Conservation (phyloP, 1,284 basidiomycete genomes). For the Inonotus hispidus region DNA sequence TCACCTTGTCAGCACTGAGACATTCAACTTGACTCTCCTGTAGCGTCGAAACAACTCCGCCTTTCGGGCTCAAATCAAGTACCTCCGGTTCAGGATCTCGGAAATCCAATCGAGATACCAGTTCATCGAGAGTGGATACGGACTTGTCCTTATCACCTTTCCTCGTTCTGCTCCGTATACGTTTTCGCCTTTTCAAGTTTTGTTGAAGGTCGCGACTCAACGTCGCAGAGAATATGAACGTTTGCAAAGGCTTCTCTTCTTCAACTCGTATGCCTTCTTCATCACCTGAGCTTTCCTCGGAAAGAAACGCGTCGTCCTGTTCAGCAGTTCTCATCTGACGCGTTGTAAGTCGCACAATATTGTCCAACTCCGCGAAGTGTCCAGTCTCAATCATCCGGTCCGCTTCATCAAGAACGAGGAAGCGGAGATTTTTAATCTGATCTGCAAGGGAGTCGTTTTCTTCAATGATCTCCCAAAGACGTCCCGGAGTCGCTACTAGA, state of each 20-base stretch:
- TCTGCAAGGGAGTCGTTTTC: conserved; percentile 73
- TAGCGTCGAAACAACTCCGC: conserved; percentile 79
- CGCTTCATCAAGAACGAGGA: conserved; percentile 96
- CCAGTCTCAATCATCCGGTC: conserved; percentile 98
- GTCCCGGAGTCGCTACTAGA: conserved; percentile 93
- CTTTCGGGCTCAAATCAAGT: conserved; percentile 86
- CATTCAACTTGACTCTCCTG: conserved; percentile 93
- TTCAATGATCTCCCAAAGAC: conserved; percentile 92
- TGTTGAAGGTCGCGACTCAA: conserved; percentile 91
- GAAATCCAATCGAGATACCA: conserved; percentile 89
- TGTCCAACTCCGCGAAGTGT: conserved; percentile 94
- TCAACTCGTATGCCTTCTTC: conserved; percentile 28
- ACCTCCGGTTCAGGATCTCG: conserved; percentile 84
- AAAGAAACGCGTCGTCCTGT: conserved; percentile 34
- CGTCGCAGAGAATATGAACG: conserved; percentile 96
- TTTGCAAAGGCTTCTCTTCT: conserved; percentile 59
- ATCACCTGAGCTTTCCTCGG: conserved; percentile 18
- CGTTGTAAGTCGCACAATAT: conserved; percentile 84
- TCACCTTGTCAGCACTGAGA: conserved; percentile 80
- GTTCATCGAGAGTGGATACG: conserved; percentile 82
- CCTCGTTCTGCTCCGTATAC: conserved; percentile 38
- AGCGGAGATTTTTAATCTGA: conserved; percentile 63
- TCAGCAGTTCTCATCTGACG: conserved; percentile 50
- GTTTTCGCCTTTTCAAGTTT: conserved; percentile 68
- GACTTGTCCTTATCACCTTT: conserved; percentile 41